These are phyloP conservation scores for Saccharomyces cerevisiae DNA, from an alignment of 805 yeast species.

Conservation along the genomic window DNA sequence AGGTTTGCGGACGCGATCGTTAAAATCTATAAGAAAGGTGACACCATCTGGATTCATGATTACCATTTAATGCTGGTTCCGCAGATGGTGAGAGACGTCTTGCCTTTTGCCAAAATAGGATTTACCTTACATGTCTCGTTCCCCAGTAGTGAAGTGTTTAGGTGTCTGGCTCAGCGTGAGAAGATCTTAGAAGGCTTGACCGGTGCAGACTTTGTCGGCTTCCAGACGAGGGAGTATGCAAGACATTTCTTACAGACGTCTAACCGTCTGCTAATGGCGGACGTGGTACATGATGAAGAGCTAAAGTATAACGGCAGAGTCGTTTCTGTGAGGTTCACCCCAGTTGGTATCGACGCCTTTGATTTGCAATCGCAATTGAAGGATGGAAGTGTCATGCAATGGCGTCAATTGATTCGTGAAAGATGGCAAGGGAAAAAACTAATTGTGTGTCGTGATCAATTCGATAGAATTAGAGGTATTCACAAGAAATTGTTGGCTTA, in stretches of 20 bases:
- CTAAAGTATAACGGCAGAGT: conserved; percentile 53
- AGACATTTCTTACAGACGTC: conserved; percentile 91
- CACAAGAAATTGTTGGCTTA: conserved; percentile 82
- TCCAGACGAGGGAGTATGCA: conserved; percentile 89
- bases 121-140: conserved; percentile 89
- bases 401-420: conserved; percentile 64
- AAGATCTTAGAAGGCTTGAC: conserved; percentile 70
- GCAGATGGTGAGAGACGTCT: conserved; percentile 60
- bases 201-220: conserved; percentile 81
- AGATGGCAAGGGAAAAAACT: conserved; percentile 67
- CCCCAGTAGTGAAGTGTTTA: conserved; percentile 90
- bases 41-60: conserved; percentile 87
- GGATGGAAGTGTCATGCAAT: conserved; percentile 46
- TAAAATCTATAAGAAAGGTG: conserved; percentile 60
- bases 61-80: conserved; percentile 87
- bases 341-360: conserved; percentile 74
- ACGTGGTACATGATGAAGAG: conserved; percentile 53
- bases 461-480: conserved; percentile 81
- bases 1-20: conserved; percentile 70
- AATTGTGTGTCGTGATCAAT: conserved; percentile 81
- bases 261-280: conserved; percentile 74
- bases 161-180: conserved; percentile 85
- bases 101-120: conserved; percentile 84
- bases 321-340: conserved; percentile 48
- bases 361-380: conserved; percentile 41